These are phyloP conservation scores for Penicillium maclennaniae DNA, from an alignment of 495 filamentous ascomycete species.

Conservation along the genomic window DNA sequence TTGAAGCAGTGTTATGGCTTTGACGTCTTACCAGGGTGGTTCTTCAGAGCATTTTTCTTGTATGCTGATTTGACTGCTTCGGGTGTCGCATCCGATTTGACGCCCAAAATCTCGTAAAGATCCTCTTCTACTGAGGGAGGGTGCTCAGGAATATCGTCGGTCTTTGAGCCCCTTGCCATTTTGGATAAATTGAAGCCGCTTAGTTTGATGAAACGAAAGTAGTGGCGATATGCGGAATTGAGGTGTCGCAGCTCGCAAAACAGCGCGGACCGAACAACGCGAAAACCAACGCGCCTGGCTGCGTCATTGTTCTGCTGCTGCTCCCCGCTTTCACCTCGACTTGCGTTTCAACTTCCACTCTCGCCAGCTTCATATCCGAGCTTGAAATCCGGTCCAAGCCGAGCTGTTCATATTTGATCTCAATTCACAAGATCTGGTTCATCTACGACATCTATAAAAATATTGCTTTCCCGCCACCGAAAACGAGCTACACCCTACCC, in stretches of 20 bases:
- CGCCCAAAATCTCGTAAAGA: constrained; percentile 83
- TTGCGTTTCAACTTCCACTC: not conserved
- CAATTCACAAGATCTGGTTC: not conserved
- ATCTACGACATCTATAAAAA: not conserved
- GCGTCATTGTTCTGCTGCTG: constrained; percentile 24
- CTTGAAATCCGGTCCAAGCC: not conserved
- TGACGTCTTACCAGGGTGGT: constrained; percentile 73
- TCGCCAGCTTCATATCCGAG: not conserved
- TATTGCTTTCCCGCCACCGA: not conserved
- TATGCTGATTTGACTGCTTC: constrained; percentile 93
- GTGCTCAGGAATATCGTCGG: constrained; percentile 18
- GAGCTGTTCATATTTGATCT: too few species aligned
- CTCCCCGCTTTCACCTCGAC: constrained; percentile 13
- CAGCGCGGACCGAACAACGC: constrained; percentile 14
- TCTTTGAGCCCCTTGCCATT: constrained; percentile 21
- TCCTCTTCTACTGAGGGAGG: constrained; percentile 58
- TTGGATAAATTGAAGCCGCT: not conserved
- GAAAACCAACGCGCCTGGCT: constrained; percentile 22
- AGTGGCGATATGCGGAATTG: not conserved
- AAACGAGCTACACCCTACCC: not conserved
- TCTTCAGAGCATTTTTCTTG: constrained; percentile 78
- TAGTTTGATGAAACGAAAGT: not conserved
- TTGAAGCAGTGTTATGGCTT: not conserved
- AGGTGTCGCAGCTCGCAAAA: not conserved
- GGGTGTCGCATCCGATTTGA: constrained; percentile 65